Percentiles rank a stretch among this genome's conserved stretches.
These are phyloP conservation scores for Xylaria castorea DNA, from an alignment of 495 filamentous ascomycete genomes.

Conservation along the genomic window DNA sequence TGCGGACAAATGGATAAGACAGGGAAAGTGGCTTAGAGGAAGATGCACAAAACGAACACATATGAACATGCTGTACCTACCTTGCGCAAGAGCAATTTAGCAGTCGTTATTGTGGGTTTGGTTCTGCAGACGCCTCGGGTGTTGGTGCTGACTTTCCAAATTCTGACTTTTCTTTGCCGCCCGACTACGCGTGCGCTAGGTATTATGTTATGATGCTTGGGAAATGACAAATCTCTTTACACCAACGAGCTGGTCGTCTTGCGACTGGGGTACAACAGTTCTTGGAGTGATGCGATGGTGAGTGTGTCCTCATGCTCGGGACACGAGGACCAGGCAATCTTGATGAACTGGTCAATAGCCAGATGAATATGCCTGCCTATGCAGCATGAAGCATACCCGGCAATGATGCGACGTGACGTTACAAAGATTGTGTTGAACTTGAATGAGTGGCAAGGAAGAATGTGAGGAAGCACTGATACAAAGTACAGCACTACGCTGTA, in stretches of 20 bases:
- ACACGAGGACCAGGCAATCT: constrained; percentile 10
- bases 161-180: constrained; percentile 15
- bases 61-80: constrained; percentile 9
- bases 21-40: neutral
- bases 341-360: constrained; percentile 21
- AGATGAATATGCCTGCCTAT: constrained; percentile 19
- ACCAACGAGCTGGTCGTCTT: constrained; percentile 17
- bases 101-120: constrained; percentile 14
- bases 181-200: constrained; percentile 14
- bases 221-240: constrained; percentile 32
- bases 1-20: neutral
- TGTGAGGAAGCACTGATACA: constrained; percentile 13
- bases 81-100: constrained; percentile 11
- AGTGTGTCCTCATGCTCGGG: constrained; percentile 20
- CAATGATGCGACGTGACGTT: constrained; percentile 30
- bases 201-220: constrained; percentile 28
- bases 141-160: constrained; percentile 24
- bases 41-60: neutral
- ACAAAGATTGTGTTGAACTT: constrained; percentile 21
- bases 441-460: constrained; percentile 10
- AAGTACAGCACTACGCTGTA: neutral
- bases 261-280: constrained; percentile 21
- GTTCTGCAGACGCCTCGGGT: constrained; percentile 22
- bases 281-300: constrained; percentile 26
- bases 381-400: constrained; percentile 25